Conservation (phyloP, 257 asterid genomes). For the Primulina huaijiensis region DNA sequence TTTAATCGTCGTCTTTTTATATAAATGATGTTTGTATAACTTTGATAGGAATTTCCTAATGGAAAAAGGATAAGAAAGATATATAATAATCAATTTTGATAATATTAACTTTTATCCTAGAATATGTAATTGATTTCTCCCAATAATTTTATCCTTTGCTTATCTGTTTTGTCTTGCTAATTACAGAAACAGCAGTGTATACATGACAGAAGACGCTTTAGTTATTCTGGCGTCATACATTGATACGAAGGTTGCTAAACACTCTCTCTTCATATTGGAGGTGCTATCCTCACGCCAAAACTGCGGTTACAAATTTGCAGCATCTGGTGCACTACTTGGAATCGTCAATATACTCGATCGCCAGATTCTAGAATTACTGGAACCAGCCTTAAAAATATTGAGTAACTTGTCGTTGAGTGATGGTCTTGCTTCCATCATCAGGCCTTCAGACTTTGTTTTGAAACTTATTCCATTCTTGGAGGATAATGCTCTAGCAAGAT, state of each 20-base stretch:
- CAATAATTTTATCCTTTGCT: constrained; percentile 3
- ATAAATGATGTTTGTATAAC: no score
- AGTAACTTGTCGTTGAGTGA: constrained; percentile 44
- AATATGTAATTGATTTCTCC: neutral
- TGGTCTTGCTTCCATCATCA: constrained; percentile 31
- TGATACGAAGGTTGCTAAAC: constrained; percentile 53
- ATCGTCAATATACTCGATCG: constrained; percentile 53
- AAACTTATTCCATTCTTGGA: constrained; percentile 51
- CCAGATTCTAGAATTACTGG: constrained; percentile 43
- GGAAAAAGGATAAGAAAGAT: neutral
- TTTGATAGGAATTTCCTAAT: neutral
- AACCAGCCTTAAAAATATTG: constrained; percentile 53
- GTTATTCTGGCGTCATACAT: constrained; percentile 62
- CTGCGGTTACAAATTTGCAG: constrained; percentile 36
- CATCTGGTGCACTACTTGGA: constrained; percentile 47
- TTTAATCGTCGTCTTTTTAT: no score
- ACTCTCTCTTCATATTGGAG: constrained; percentile 55
- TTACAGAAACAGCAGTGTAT: constrained; percentile 42
- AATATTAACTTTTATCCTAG: neutral
- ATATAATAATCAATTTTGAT: no score
- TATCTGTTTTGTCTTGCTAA: constrained; percentile 21
- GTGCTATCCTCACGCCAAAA: constrained; percentile 39
- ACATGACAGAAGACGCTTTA: constrained; percentile 54
- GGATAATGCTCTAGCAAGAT: constrained; percentile 33
- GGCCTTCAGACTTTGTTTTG: constrained; percentile 44